These are phyloP conservation scores for Gloeopeniophorella convolvens DNA, from an alignment of 768 basidiomycete species.

Conservation along the genomic window DNA sequence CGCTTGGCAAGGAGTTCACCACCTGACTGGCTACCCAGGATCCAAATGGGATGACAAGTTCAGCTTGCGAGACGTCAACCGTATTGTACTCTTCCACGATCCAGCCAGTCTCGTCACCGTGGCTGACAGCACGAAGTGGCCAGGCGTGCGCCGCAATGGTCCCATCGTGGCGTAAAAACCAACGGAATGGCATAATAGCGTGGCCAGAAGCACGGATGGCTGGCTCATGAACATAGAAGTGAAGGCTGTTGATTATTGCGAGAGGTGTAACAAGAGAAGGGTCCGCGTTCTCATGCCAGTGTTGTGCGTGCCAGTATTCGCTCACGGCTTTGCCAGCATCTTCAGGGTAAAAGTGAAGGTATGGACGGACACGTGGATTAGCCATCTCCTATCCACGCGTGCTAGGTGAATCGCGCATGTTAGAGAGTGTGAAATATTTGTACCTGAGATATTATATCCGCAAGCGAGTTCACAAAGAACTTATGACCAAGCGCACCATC, in stretches of 20 bases:
- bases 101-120: background rate
- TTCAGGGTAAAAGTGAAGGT: background rate
- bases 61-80: background rate
- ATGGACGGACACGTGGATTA: background rate
- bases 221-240: background rate
- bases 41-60: background rate
- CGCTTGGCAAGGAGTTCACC: background rate
- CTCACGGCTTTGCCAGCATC: background rate
- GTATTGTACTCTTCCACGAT: background rate
- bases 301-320: background rate
- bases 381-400: background rate
- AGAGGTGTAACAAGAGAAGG: background rate
- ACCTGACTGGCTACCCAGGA: background rate
- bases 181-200: too few species aligned
- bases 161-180: background rate
- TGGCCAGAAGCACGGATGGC: too few species aligned
- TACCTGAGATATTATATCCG: too few species aligned
- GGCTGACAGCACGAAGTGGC: background rate
- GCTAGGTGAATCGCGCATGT: too few species aligned
- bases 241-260: background rate
- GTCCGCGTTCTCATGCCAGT: background rate
- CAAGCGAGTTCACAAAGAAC: too few species aligned
- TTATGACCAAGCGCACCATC: too few species aligned
- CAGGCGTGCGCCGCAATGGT: background rate
- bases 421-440: too few species aligned